phyloP scores from a whole-genome alignment of 1,284 basidiomycete species.

The Cystobasidium slooffiae region DNA sequence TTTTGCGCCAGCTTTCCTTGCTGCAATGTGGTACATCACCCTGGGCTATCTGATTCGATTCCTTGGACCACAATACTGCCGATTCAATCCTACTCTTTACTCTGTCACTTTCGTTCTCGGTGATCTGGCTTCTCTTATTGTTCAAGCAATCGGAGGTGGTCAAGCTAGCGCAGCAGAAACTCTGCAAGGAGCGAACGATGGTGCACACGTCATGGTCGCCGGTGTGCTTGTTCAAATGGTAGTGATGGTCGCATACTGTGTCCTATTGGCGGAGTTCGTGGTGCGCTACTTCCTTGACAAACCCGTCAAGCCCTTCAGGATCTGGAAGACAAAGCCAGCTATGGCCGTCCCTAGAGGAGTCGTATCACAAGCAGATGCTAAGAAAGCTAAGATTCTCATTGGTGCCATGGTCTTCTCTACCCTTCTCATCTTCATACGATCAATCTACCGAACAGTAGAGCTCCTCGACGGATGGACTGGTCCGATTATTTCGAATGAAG shows the following conservation, averaged over 20 bases:
- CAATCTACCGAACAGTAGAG: constrained; percentile 54
- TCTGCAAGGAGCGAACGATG: constrained; percentile 47
- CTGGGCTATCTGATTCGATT: constrained; percentile 61
- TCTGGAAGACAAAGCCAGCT: constrained; percentile 26
- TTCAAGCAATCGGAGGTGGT: constrained; percentile 67
- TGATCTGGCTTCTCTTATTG: constrained; percentile 60
- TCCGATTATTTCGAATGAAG: constrained; percentile 24
- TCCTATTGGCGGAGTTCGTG: constrained; percentile 62
- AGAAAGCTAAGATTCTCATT: constrained; percentile 50
- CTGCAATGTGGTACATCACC: constrained; percentile 60
- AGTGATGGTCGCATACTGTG: constrained; percentile 60
- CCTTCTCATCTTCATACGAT: constrained; percentile 59
- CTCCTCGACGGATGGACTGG: constrained; percentile 31
- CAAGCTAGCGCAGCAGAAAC: constrained; percentile 59
- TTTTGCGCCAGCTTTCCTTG: constrained; percentile 34
- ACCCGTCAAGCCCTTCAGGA: constrained; percentile 55
- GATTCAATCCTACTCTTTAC: constrained; percentile 55
- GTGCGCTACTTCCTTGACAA: constrained; percentile 59
- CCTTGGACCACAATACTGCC: constrained; percentile 63
- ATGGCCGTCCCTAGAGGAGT: constrained; percentile 12
- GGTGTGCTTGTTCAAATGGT: constrained; percentile 65
- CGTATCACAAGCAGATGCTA: not conserved
- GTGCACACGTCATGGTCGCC: constrained; percentile 62
- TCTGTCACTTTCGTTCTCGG: constrained; percentile 45
- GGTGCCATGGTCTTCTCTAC: constrained; percentile 57